Evolutionary conservation across 495 filamentous ascomycete genomes (phyloP).

Genomic region (Venustampulla echinocandica): DNA sequence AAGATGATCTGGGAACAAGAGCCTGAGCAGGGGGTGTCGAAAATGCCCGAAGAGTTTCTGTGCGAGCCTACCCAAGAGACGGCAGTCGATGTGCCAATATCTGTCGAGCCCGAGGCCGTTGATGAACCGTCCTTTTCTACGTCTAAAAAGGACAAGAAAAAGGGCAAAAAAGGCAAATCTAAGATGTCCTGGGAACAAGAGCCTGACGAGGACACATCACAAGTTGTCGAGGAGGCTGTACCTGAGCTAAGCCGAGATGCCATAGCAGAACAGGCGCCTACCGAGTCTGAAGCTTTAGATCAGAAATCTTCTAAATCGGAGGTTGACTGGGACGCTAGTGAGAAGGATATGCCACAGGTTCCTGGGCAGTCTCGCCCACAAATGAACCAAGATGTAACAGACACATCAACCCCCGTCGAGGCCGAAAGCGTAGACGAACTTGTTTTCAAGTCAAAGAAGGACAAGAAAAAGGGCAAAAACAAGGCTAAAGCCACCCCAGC

Average conservation of each 20-base stretch:
- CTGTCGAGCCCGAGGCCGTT: conserved; percentile 14
- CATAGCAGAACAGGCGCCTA: too few species aligned
- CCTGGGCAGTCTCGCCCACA: too few species aligned
- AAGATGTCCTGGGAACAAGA: conserved; percentile 14
- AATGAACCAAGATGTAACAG: neutral
- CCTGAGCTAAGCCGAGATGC: too few species aligned
- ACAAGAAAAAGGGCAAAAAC: conserved; percentile 35
- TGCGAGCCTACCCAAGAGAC: conserved; percentile 1
- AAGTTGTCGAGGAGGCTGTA: neutral
- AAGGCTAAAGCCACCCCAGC: conserved; percentile 27
- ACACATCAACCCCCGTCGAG: neutral
- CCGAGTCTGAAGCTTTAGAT: too few species aligned
- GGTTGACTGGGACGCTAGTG: too few species aligned
- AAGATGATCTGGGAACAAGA: conserved; percentile 15
- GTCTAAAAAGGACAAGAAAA: conserved; percentile 21
- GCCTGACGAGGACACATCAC: conserved; percentile 5
- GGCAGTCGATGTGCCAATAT: conserved; percentile 6
- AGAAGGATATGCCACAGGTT: too few species aligned
- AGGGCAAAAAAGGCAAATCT: conserved; percentile 33
- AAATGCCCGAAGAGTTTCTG: neutral
- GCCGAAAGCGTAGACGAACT: neutral
- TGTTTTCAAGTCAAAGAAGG: conserved; percentile 13
- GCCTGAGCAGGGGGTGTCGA: conserved; percentile 11
- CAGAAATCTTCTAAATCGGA: too few species aligned
- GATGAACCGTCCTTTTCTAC: conserved; percentile 6